A percentile compares a stretch with the other conserved stretches of the same genome.
Conservation (phyloP, 2,329 filamentous ascomycete genomes). For the Elsinoe fawcettii region DNA sequence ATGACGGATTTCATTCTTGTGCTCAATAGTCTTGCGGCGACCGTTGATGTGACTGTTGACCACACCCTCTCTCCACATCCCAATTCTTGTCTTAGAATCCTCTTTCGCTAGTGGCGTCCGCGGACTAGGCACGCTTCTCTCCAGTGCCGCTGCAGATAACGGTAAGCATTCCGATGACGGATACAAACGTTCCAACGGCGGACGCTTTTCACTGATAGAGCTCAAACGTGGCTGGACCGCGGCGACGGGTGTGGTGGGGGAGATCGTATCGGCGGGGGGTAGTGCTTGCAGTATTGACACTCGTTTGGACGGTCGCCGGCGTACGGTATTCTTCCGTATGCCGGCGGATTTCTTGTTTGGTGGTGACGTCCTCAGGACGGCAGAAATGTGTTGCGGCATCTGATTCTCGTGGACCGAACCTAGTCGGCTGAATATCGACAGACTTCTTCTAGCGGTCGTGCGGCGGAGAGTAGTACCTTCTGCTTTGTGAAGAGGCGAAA, state of each 20-base stretch:
- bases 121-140: conserved; percentile 17
- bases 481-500: not conserved
- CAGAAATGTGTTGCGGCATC: conserved; percentile 14
- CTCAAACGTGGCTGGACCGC: conserved; percentile 24
- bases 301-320: conserved; percentile 17
- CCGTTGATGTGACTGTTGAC: conserved; percentile 23
- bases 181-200: conserved; percentile 14
- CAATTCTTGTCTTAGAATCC: conserved; percentile 30
- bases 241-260: conserved; percentile 26
- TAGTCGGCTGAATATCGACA: conserved; percentile 32
- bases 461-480: not conserved
- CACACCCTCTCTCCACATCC: conserved; percentile 39
- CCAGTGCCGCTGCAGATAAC: conserved; percentile 7
- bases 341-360: conserved; percentile 2
- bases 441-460: conserved; percentile 24
- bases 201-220: conserved; percentile 17
- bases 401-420: conserved; percentile 18
- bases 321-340: conserved; percentile 4
- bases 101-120: conserved; percentile 21
- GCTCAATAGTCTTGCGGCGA: conserved; percentile 7
- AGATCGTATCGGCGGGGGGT: conserved; percentile 23
- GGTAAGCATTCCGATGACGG: conserved; percentile 13
- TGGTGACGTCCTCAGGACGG: not conserved
- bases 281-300: conserved; percentile 26
- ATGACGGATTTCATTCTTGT: not conserved